These are phyloP conservation scores for Stephanocyclus meneghinianus DNA, from an alignment of 352 stramenopile genomes.

Conservation along the genomic window DNA sequence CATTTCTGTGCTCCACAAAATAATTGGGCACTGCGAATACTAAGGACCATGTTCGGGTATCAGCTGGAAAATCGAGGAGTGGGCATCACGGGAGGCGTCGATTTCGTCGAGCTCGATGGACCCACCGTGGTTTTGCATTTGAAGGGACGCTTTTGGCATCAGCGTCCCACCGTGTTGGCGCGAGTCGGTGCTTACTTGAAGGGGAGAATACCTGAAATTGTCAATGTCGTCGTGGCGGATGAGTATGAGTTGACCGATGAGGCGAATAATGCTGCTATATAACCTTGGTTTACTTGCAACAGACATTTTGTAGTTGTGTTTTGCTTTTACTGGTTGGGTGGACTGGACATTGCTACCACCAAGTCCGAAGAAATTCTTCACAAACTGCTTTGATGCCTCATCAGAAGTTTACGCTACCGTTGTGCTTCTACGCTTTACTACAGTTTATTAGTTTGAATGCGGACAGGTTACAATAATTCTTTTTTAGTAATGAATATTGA, in stretches of 20 bases:
- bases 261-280: conserved; percentile 70
- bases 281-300: not conserved
- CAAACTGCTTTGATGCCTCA: not conserved
- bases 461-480: no score
- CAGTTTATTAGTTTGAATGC: no score
- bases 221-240: conserved; percentile 83
- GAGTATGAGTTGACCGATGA: conserved; percentile 82
- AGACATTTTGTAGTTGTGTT: not conserved
- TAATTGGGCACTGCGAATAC: conserved; percentile 7
- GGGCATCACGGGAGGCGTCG: conserved; percentile 85
- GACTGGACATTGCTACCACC: no score
- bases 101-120: conserved; percentile 85
- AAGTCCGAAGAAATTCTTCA: not conserved
- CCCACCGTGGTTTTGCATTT: conserved; percentile 65
- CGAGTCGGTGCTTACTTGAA: conserved; percentile 80
- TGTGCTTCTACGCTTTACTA: no score
- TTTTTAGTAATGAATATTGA: no score
- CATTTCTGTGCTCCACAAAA: not conserved
- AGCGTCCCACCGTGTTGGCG: conserved; percentile 78
- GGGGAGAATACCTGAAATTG: conserved; percentile 83
- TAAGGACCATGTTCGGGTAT: conserved; percentile 85
- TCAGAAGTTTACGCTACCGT: no score
- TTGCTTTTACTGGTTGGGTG: not conserved
- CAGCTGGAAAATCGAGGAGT: conserved; percentile 83
- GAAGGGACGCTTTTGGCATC: conserved; percentile 83